phyloP scores from a whole-genome alignment of 371 early-diverging fungal species.

The Apophysomyces variabilis region DNA sequence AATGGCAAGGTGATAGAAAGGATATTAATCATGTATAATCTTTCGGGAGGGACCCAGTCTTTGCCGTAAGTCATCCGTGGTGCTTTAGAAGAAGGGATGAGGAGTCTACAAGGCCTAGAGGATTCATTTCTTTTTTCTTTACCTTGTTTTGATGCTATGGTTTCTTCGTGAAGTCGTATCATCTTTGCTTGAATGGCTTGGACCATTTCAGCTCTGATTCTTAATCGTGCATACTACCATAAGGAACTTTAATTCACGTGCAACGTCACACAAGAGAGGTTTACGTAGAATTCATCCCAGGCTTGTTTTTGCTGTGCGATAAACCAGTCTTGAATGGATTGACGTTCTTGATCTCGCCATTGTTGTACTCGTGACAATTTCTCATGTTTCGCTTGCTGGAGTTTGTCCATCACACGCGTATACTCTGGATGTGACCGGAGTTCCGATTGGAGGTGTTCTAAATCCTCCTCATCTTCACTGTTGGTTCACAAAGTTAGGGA shows the following conservation, averaged over 20 bases:
- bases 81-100: background rate
- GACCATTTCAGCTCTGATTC: background rate
- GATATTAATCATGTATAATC: slow-evolving; percentile 37
- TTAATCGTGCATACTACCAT: slow-evolving; percentile 2
- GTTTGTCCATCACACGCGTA: slow-evolving; percentile 26
- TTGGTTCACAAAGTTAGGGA: background rate
- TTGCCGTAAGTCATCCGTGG: slow-evolving; percentile 17
- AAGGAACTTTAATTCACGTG: slow-evolving; percentile 4
- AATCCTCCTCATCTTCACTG: background rate
- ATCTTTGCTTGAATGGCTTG: slow-evolving; percentile 5
- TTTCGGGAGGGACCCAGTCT: slow-evolving; percentile 38
- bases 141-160: slow-evolving; percentile 1
- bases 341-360: slow-evolving; percentile 29
- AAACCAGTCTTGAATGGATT: slow-evolving; percentile 35
- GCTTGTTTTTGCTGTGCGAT: slow-evolving; percentile 34
- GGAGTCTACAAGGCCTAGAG: background rate
- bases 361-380: slow-evolving; percentile 23
- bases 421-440: slow-evolving; percentile 32
- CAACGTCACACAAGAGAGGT: slow-evolving; percentile 16
- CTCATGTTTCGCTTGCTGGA: slow-evolving; percentile 28
- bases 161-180: slow-evolving; percentile 1
- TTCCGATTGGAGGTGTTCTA: slow-evolving; percentile 15
- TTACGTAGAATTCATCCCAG: slow-evolving; percentile 37
- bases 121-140: background rate
- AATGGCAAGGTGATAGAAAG: slow-evolving; percentile 21